A percentile compares a stretch with the other conserved stretches of the same genome.
These are phyloP conservation scores for Fusarium zealandicum DNA, from an alignment of 2,329 filamentous ascomycete genomes.

Conservation along the genomic window DNA sequence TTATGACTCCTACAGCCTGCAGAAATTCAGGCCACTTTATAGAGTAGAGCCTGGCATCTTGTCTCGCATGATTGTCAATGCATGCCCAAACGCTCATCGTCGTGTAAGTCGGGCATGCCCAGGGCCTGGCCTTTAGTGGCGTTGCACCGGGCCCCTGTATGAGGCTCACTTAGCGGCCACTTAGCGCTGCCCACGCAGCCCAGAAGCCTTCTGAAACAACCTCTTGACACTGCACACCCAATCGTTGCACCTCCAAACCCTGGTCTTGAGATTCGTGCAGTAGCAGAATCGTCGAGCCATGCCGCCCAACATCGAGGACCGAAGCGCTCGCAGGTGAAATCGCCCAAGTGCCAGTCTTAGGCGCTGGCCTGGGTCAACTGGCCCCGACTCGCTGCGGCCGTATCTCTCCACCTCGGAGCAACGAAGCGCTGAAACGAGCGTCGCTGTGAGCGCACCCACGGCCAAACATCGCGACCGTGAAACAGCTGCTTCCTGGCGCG, in stretches of 20 bases:
- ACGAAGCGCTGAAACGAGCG: slow-evolving; percentile 28
- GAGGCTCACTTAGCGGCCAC: background rate
- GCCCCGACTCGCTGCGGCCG: slow-evolving; percentile 24
- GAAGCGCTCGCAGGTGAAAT: slow-evolving; percentile 33
- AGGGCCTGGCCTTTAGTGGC: background rate
- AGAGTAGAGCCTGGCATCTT: background rate
- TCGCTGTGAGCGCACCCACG: slow-evolving; percentile 22
- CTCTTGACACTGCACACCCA: slow-evolving; percentile 32
- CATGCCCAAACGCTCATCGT: background rate
- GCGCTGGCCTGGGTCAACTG: slow-evolving; percentile 34
- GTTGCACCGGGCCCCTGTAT: background rate
- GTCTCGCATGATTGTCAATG: too few species aligned
- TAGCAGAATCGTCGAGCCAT: slow-evolving; percentile 18
- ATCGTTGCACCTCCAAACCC: slow-evolving; percentile 35
- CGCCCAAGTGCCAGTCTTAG: slow-evolving; percentile 28
- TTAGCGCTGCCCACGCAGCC: slow-evolving; percentile 15
- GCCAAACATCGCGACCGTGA: slow-evolving; percentile 39
- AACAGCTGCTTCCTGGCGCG: slow-evolving; percentile 27
- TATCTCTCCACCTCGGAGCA: slow-evolving; percentile 12
- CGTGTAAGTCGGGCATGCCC: background rate
- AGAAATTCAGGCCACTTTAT: background rate
- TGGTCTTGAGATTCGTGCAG: slow-evolving; percentile 30
- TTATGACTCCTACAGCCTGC: background rate
- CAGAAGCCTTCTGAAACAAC: slow-evolving; percentile 37
- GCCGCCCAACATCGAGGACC: slow-evolving; percentile 19